Evolutionary conservation across 345 rosid genomes (phyloP), one percentile per base, ranked within the genome.

Genomic region (Sisymbrium altissimum): DNA sequence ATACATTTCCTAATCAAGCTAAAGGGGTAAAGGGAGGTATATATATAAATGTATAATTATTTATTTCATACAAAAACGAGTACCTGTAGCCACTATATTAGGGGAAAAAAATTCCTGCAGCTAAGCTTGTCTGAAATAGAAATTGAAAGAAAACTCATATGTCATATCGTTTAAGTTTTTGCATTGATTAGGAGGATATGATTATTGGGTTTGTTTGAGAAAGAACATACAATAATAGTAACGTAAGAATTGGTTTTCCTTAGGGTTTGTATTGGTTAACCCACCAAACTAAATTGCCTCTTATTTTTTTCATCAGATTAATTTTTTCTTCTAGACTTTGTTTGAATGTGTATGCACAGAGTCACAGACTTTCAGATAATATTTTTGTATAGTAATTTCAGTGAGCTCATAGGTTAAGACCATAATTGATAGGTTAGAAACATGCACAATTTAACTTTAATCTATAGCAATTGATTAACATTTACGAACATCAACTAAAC

Each of bases 201-300:
- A n/a, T n/a, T n/a, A n/a, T n/a, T n/a, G n/a, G n/a, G n/a, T n/a
- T n/a, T n/a, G n/a, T n/a, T n/a, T n/a, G n/a, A n/a, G n/a, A n/a
- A n/a, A n/a, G n/a, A n/a, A n/a, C n/a, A n/a, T n/a, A n/a, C n/a
- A n/a, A n/a, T n/a, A n/a, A n/a, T n/a, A n/a, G n/a, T n/a, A n/a
- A n/a, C n/a, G n/a, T n/a, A n/a, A n/a, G n/a, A n/a, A n/a, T n/a
- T n/a, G n/a, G n/a, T n/a, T n/a, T n/a, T n/a, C n/a, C n/a, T n/a
- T n/a, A n/a, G n/a, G n/a, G n/a, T n/a, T n/a, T n/a, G n/a, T n/a
- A 60, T 77, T 52, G 76, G 73, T 82, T 75, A 82, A 75, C 81
- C 83, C 18, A 78, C 81, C 79, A 70, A 39, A 62, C 60, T 46
- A 23, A 14, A 60, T 38, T 58, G 39, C 52, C 59, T 7, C 12